phyloP scores from a whole-genome alignment of 768 basidiomycete species.

The Mycena rebaudengoi region DNA sequence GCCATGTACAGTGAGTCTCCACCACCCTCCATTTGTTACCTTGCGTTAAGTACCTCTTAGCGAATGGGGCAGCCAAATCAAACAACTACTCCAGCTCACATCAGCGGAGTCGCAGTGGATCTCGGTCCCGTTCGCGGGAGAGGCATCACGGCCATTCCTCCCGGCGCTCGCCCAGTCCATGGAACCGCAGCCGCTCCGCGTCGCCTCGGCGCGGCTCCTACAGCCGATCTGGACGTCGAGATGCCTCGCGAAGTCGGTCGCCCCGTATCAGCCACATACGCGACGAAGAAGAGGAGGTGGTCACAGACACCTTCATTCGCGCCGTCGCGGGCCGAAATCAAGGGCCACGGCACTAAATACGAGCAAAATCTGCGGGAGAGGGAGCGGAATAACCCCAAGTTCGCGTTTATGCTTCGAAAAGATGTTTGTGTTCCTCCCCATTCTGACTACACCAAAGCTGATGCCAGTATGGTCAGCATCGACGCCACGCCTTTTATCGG shows the following conservation, averaged over 20 bases:
- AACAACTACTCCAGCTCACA: constrained; percentile 36
- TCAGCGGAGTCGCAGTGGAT: constrained; percentile 48
- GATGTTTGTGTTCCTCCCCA: constrained; percentile 47
- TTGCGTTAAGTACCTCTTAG: constrained; percentile 4
- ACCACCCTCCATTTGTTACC: background rate
- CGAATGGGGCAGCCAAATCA: constrained; percentile 21
- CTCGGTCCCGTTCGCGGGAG: constrained; percentile 38
- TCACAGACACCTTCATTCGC: constrained; percentile 86
- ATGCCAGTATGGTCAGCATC: constrained; percentile 60
- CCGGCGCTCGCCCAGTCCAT: constrained; percentile 58
- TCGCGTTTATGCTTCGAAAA: constrained; percentile 72
- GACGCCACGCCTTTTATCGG: constrained; percentile 74
- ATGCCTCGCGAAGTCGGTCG: constrained; percentile 60
- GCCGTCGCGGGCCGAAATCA: constrained; percentile 88
- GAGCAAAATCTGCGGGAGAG: constrained; percentile 77
- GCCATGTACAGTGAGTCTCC: constrained; percentile 74
- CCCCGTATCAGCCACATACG: constrained; percentile 49
- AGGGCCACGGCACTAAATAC: constrained; percentile 80
- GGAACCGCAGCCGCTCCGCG: constrained; percentile 52
- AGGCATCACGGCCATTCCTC: constrained; percentile 48
- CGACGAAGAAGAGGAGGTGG: constrained; percentile 68
- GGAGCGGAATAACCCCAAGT: constrained; percentile 85
- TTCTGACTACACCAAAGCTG: background rate
- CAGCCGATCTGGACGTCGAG: constrained; percentile 58
- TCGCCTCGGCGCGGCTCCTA: constrained; percentile 50